Base-by-base conservation (phyloP, 306 rosid species). In the Cicer bijugum region DNA sequence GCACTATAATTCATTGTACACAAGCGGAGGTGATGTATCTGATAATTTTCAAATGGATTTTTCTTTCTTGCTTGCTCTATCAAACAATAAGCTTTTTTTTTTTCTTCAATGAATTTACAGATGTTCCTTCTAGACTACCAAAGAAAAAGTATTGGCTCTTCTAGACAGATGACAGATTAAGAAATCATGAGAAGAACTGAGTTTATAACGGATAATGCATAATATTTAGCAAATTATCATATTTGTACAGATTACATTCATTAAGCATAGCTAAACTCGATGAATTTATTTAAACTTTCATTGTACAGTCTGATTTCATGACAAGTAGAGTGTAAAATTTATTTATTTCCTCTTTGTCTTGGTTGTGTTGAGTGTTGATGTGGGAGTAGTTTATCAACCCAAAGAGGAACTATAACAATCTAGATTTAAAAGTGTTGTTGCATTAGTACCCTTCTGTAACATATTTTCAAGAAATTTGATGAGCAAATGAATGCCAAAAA, bases 141-240 rank as follows among this genome's bases (percentile, higher is more conserved):
- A 84, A 79, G 64, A 86, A 84, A 80, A 91, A 82, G 86, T 87
- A 90, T 82, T 94, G 99, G 99, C 91, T 94, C 79, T 94, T 91
- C 86, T 91, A 94, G 86, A 70, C 62, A 48, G 74, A 67, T 2
- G 45, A 23, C 39, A 62, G 78, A 62, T 70, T 23, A 44, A 43
- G 73, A 59, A 67, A 69, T 81, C 63, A 48, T 23, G 67, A 6
- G 0, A 71, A 59, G 14, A 51, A 15, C 60, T 37, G 60, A 44
- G 56, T 48, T 23, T 46, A 43, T 44, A 65, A 11, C 37, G 51
- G 45, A 68, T 65, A 42, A 80, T 69, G 59, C 46, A 53, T 52
- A 62, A 51, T 43, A 35, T 66, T 37, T 58, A 58, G 35, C 45
- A 4, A 58, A 58, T 19, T 45, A 55, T 39, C 44, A 35, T 44